These are phyloP conservation scores for Zopfochytrium polystomum DNA, from an alignment of 371 early-diverging fungal genomes.

Conservation along the genomic window DNA sequence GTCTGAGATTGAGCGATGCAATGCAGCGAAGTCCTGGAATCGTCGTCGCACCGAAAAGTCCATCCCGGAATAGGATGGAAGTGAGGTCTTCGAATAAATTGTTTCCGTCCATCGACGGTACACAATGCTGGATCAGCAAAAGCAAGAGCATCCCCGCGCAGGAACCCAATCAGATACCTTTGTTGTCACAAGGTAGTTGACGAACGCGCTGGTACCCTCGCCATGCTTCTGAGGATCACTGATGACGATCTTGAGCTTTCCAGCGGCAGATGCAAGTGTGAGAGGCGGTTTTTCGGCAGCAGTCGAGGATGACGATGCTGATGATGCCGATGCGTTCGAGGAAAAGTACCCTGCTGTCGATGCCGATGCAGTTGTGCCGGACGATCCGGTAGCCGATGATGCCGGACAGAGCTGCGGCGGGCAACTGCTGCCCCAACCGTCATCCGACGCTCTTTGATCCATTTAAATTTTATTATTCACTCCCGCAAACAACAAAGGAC, in stretches of 20 bases:
- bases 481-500: no score
- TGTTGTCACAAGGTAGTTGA: slow-evolving; percentile 80
- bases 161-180: slow-evolving; percentile 44
- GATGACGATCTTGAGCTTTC: slow-evolving; percentile 56
- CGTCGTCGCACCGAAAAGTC: slow-evolving; percentile 68
- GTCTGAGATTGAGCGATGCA: slow-evolving; percentile 67
- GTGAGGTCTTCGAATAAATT: slow-evolving; percentile 47
- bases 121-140: background rate
- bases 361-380: background rate
- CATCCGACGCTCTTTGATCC: no score
- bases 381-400: background rate
- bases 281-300: background rate
- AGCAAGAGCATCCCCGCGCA: background rate
- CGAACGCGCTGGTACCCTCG: slow-evolving; percentile 74
- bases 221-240: slow-evolving; percentile 80
- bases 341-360: background rate
- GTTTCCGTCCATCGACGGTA: no score
- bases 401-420: no score
- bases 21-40: slow-evolving; percentile 90
- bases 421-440: no score
- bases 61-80: slow-evolving; percentile 51
- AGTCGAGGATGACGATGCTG: no score
- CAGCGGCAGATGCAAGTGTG: background rate
- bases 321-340: background rate
- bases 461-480: no score